Evolutionary conservation across 257 asterid species (phyloP), one percentile per base, ranked within the genome.

Genomic region (Solanum boliviense): DNA sequence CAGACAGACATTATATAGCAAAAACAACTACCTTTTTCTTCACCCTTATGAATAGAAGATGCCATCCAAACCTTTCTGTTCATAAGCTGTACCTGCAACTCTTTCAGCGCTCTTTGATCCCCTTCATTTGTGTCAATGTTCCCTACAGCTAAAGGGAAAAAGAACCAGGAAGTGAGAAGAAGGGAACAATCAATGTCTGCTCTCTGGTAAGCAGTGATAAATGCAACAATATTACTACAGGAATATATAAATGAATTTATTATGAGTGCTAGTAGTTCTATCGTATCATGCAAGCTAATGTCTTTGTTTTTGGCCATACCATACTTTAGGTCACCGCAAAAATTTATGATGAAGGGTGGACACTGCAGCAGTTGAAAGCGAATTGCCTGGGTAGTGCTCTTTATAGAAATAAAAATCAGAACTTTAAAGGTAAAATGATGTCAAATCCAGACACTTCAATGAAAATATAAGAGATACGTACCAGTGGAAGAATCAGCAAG

Each of bases 41-140:
- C 99, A 85, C 95, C 98, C 91, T 88, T 90, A 86, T 97, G 99
- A 88, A 97, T 93, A 83, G 99, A 97, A 88, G 99, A 93, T 84
- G 98, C 99, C 96, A 97, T 90, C 99, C 99, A 95, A 83, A 94
- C 98, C 94, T 92, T 94, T 89, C 96, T 91, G 87, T 76, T 78
- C 41, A 84, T 88, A 89, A 95, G 93, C 86, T 92, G 95, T 52
- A 89, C 86, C 89, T 88, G 92, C 89, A 97, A 86, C 85, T 92
- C 94, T 88, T 88, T 87, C 91, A 92, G 56, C 29, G 91, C 89
- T 86, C 84, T 87, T 74, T 83, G 68, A 60, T 87, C 91, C 88
- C 90, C 91, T 86, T 88, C 90, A 87, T 93, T 75, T 83, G 86
- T 82, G 89, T 72, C 88, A 68, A 88, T 88, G 91, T 91, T 92